Percentiles rank a stretch among this genome's conserved stretches.
phyloP scores from a whole-genome alignment of 371 early-diverging fungal species.

The Mucor irregularis region DNA sequence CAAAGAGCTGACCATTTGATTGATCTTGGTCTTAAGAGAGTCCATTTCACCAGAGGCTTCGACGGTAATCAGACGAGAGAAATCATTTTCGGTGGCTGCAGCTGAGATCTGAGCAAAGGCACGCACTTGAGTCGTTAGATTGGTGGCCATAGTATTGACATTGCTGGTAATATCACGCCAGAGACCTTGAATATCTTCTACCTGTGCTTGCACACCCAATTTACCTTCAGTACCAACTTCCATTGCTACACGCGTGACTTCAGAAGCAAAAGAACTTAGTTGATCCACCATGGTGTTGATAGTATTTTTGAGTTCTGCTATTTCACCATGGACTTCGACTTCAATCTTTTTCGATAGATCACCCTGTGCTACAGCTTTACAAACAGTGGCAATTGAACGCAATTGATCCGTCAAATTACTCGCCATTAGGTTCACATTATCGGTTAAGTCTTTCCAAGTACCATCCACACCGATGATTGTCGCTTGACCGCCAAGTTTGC shows the following conservation, averaged over 20 bases:
- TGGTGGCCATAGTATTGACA: conserved; percentile 54
- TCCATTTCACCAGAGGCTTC: conserved; percentile 80
- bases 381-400: conserved; percentile 47
- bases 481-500: conserved; percentile 51
- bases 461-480: conserved; percentile 62
- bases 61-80: conserved; percentile 65
- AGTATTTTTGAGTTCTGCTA: conserved; percentile 50
- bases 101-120: conserved; percentile 65
- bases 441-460: conserved; percentile 72
- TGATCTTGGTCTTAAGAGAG: conserved; percentile 76
- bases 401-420: conserved; percentile 50
- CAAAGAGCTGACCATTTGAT: conserved; percentile 69
- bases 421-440: conserved; percentile 66
- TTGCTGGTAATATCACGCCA: conserved; percentile 69
- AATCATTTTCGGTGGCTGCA: conserved; percentile 69
- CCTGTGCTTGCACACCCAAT: conserved; percentile 38
- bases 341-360: conserved; percentile 46
- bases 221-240: conserved; percentile 62
- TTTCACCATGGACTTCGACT: conserved; percentile 50
- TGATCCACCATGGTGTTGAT: conserved; percentile 61
- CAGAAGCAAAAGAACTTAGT: conserved; percentile 44
- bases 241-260: conserved; percentile 46
- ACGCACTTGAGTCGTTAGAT: conserved; percentile 60
- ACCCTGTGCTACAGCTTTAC: conserved; percentile 50
- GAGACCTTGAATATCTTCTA: conserved; percentile 57